Evolutionary conservation across 805 yeast species (phyloP).

Genomic region (Phaffomyces thermotolerans): DNA sequence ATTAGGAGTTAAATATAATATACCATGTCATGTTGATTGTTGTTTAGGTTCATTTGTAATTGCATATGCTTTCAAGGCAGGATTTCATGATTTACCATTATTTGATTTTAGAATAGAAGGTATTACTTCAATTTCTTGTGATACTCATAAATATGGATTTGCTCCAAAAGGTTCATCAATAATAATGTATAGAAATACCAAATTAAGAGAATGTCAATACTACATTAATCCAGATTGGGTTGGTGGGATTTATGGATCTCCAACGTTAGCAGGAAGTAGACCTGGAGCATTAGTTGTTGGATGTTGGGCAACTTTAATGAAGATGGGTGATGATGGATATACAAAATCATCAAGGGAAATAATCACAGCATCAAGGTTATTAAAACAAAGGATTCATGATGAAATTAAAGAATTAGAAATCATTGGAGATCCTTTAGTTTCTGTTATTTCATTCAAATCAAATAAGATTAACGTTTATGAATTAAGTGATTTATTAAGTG

Average conservation of each 20-base stretch:
- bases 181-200: constrained; percentile 73
- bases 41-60: constrained; percentile 91
- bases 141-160: constrained; percentile 97
- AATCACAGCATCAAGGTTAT: constrained; percentile 51
- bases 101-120: constrained; percentile 87
- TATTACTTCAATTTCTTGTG: constrained; percentile 98
- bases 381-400: constrained; percentile 41
- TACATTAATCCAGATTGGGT: constrained; percentile 80
- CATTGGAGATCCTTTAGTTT: constrained; percentile 78
- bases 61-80: constrained; percentile 66
- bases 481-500: constrained; percentile 61
- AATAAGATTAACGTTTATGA: constrained; percentile 60
- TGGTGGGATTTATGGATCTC: constrained; percentile 95
- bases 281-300: constrained; percentile 98
- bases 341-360: constrained; percentile 57
- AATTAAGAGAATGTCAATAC: constrained; percentile 74
- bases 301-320: constrained; percentile 90
- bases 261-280: constrained; percentile 92
- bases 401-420: constrained; percentile 54
- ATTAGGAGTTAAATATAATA: constrained; percentile 38
- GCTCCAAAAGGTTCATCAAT: constrained; percentile 96
- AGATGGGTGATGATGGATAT: constrained; percentile 83
- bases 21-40: constrained; percentile 93
- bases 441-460: constrained; percentile 77
- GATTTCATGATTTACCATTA: constrained; percentile 32